These are phyloP conservation scores for Peronospora destructor DNA, from an alignment of 352 stramenopile species.

Conservation along the genomic window DNA sequence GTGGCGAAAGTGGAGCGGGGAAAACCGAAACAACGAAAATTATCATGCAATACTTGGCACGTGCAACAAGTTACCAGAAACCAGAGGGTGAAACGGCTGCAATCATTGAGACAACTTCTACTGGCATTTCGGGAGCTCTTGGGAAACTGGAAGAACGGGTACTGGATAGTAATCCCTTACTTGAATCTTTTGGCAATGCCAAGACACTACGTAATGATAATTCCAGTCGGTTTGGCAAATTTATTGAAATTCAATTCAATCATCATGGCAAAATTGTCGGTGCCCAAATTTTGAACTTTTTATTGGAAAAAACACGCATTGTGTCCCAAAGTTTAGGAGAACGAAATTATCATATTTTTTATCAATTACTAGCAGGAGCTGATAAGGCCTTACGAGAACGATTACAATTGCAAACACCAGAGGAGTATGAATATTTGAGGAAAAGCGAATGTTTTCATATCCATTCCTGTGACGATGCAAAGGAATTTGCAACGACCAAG, in stretches of 20 bases:
- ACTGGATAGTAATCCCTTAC: slow-evolving; percentile 82
- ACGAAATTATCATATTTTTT: slow-evolving; percentile 97
- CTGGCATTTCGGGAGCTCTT: slow-evolving; percentile 82
- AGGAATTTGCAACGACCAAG: slow-evolving; percentile 80
- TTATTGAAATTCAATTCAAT: slow-evolving; percentile 96
- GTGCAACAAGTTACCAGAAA: slow-evolving; percentile 69
- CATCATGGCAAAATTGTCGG: slow-evolving; percentile 88
- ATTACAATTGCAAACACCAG: slow-evolving; percentile 60
- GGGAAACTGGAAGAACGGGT: slow-evolving; percentile 83
- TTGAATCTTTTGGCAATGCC: slow-evolving; percentile 88
- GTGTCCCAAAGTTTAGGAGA: slow-evolving; percentile 87
- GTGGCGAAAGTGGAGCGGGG: slow-evolving; percentile 83
- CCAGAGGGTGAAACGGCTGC: slow-evolving; percentile 17
- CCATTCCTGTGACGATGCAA: slow-evolving; percentile 60
- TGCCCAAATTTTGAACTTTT: slow-evolving; percentile 87
- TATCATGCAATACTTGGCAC: slow-evolving; percentile 87
- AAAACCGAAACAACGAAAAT: slow-evolving; percentile 91
- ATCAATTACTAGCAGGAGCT: slow-evolving; percentile 85
- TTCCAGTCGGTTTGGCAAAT: slow-evolving; percentile 95
- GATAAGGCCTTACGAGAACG: slow-evolving; percentile 59
- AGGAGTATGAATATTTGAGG: slow-evolving; percentile 84
- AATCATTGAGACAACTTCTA: slow-evolving; percentile 18
- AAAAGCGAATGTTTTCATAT: slow-evolving; percentile 85
- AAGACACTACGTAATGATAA: slow-evolving; percentile 97
- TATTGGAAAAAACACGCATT: slow-evolving; percentile 89